These are phyloP conservation scores for Drechslerella stenobrocha DNA, from an alignment of 2,329 filamentous ascomycete genomes.

Conservation along the genomic window DNA sequence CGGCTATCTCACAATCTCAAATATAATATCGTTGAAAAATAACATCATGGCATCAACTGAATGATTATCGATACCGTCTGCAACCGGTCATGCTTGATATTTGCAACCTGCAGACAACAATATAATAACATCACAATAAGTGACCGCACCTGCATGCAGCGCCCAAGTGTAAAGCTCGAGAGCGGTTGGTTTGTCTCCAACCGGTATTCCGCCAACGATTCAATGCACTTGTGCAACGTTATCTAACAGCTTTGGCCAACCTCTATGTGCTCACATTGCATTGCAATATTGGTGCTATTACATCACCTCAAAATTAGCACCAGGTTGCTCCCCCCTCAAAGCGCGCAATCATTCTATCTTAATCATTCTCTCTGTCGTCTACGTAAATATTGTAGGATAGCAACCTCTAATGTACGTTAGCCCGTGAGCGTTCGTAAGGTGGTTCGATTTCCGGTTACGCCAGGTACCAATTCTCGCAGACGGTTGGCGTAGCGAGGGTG, in stretches of 20 bases:
- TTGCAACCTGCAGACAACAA: slow-evolving; percentile 9
- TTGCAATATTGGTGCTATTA: too few species aligned
- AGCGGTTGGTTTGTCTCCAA: background rate
- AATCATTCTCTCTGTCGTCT: background rate
- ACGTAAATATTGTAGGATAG: too few species aligned
- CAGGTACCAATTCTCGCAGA: slow-evolving; percentile 19
- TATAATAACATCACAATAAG: too few species aligned
- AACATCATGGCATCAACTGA: background rate
- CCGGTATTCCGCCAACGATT: background rate
- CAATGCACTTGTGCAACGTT: slow-evolving; percentile 6
- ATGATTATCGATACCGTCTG: background rate
- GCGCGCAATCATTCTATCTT: background rate
- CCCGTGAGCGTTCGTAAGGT: too few species aligned
- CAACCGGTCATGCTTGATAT: background rate
- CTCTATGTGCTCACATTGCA: slow-evolving; percentile 6
- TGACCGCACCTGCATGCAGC: background rate
- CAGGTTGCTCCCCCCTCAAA: background rate
- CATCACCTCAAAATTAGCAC: too few species aligned
- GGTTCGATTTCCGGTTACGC: too few species aligned
- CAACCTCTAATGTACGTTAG: too few species aligned
- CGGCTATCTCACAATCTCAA: background rate
- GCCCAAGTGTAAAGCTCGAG: background rate
- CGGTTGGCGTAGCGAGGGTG: slow-evolving; percentile 12
- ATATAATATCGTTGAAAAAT: background rate
- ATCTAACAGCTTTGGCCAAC: slow-evolving; percentile 19